Evolutionary conservation across 768 basidiomycete genomes (phyloP), one percentile per base, ranked within the genome.

Genomic region (Lactarius pseudohatsudake): DNA sequence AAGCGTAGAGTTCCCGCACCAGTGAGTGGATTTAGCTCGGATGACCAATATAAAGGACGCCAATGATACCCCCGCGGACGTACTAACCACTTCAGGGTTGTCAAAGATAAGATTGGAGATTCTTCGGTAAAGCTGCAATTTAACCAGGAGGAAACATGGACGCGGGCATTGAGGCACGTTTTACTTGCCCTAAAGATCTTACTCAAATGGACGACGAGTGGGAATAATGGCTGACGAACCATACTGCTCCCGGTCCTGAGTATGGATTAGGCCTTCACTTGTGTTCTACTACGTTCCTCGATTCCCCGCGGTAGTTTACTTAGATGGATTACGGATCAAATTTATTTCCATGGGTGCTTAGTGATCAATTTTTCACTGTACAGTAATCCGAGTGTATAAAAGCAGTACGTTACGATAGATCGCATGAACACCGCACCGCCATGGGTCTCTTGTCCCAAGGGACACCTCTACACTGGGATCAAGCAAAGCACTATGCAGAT

Each of bases 361-460:
- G 57, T 62, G 65, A 66, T 64, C 22, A 10, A 9, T 11, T 47
- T 47, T 53, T 10, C 10, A 45, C 18, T 50, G 47, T 53, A 26
- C 50, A 26, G 50, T 53, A 56, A 56, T 30, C 18, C 30, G 20
- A 56, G 20, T 56, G 8, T 56, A 56, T 56, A 56, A 56, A 56
- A 20, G 47, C 13, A n/a, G 16, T 34, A 32, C 7, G 32, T 34
- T 20, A 22, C 3, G 10, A 18, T 9, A 18, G 43, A 57, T 45
- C 28, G 53, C 7, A 20, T 45, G 18, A 34, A 38, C 65, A 28
- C 20, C 60, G 34, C 20, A 28, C 57, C 55, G 47, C 50, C 62
- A 99, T 99, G 96, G 97, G 97, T 62, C 85, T 99, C 59, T 78
- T 99, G 65, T 91, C 87, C 65, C 88, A 96, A 60, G 97, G 97